Evolutionary conservation across 768 basidiomycete genomes (phyloP).

Genomic region (Lentinula raphanica): DNA sequence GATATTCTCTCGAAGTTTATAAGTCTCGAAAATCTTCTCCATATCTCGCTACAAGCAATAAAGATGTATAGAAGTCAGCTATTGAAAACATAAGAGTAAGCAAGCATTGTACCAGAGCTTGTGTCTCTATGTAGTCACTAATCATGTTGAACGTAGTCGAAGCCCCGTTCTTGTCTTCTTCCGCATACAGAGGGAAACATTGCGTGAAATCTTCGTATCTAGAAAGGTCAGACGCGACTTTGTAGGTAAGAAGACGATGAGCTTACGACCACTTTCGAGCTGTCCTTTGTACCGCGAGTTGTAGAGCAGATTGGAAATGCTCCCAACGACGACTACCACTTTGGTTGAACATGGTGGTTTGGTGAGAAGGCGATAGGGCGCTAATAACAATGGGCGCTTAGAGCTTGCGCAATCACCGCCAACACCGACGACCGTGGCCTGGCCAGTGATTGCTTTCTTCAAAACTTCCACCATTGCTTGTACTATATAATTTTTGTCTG

Average conservation of each 20-base stretch:
- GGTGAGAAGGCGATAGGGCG: neutral
- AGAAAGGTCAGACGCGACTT: constrained; percentile 3
- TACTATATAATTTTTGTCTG: neutral
- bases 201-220: constrained; percentile 58
- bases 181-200: constrained; percentile 62
- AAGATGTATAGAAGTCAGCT: neutral
- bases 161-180: constrained; percentile 61
- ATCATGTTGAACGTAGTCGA: constrained; percentile 60
- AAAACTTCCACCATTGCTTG: no score
- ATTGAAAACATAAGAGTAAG: neutral
- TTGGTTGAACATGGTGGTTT: constrained; percentile 7
- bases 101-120: constrained; percentile 41
- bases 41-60: constrained; percentile 45
- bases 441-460: no score
- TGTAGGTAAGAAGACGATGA: neutral
- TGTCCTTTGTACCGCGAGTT: constrained; percentile 49
- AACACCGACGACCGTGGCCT: no score
- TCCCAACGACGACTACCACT: constrained; percentile 35
- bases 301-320: constrained; percentile 51
- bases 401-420: no score
- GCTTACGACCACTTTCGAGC: constrained; percentile 58
- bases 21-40: constrained; percentile 64
- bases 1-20: constrained; percentile 62
- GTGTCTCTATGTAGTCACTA: constrained; percentile 65
- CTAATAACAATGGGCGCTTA: no score